Percentiles rank a stretch among this genome's conserved stretches.
phyloP scores from a whole-genome alignment of 2,329 filamentous ascomycete genomes.

The Fusarium avenaceum region DNA sequence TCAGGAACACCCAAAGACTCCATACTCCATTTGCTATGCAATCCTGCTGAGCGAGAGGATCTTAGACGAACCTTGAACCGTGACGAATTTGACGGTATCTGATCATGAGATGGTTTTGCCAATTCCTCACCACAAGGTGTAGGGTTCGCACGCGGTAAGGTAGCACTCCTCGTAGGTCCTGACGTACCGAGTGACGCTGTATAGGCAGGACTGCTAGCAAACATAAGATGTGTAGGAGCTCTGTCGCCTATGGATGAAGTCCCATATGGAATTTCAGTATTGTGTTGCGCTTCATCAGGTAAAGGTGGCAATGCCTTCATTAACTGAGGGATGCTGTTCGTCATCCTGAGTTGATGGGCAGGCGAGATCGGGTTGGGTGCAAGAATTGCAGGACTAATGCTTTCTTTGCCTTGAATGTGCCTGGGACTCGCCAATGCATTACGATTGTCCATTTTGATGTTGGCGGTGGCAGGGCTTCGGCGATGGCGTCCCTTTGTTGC shows the following conservation, averaged over 20 bases:
- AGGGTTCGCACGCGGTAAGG: conserved; percentile 3
- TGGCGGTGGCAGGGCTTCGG: conserved; percentile 46
- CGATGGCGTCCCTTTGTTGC: conserved; percentile 42
- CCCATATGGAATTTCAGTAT: conserved; percentile 6
- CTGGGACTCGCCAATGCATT: background rate
- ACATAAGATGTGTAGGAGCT: conserved; percentile 23
- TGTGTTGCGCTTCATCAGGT: conserved; percentile 50
- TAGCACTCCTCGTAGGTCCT: background rate
- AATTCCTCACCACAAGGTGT: conserved; percentile 2
- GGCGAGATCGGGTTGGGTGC: conserved; percentile 65
- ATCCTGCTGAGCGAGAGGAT: conserved; percentile 32
- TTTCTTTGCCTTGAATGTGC: conserved; percentile 3
- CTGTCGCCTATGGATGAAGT: conserved; percentile 14
- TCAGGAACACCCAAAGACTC: conserved; percentile 3
- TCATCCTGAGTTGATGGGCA: conserved; percentile 59
- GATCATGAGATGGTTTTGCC: background rate
- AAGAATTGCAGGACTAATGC: conserved; percentile 53
- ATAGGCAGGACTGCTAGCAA: conserved; percentile 28
- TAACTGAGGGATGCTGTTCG: conserved; percentile 64
- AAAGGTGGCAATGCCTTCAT: conserved; percentile 67
- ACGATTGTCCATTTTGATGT: conserved; percentile 41
- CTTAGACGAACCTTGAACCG: conserved; percentile 52
- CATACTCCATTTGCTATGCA: conserved; percentile 15
- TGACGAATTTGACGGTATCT: conserved; percentile 28
- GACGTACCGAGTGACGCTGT: conserved; percentile 8